phyloP scores from a whole-genome alignment of 169 alveolate species.

The Sarcocystis neurona region DNA sequence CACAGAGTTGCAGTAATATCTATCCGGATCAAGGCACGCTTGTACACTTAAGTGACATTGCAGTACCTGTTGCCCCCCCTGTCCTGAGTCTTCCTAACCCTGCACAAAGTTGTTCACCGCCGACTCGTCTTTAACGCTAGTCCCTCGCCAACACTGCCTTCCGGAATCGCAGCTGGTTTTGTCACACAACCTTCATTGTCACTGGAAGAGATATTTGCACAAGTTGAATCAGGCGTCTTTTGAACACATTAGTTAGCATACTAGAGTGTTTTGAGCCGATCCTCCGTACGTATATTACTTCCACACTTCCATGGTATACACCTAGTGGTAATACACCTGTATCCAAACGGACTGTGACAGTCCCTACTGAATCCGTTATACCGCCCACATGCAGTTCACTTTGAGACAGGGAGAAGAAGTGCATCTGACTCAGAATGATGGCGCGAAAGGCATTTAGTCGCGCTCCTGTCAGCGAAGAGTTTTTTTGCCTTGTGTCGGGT shows the following conservation, averaged over 20 bases:
- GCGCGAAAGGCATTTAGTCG: conserved; percentile 57
- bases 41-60: too few relatives aligned
- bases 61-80: too few relatives aligned
- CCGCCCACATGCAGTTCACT: conserved; percentile 17
- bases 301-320: conserved; percentile 28
- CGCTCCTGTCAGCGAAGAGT: conserved; percentile 27
- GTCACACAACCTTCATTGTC: not conserved
- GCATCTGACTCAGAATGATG: conserved; percentile 13
- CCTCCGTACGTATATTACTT: conserved; percentile 24
- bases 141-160: too few relatives aligned
- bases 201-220: conserved; percentile 18
- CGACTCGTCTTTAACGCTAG: too few relatives aligned
- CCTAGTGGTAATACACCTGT: conserved; percentile 15
- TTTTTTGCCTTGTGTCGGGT: conserved; percentile 20
- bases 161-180: too few relatives aligned
- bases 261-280: not conserved
- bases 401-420: conserved; percentile 40
- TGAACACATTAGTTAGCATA: not conserved
- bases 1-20: too few relatives aligned
- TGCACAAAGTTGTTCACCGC: too few relatives aligned
- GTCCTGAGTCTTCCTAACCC: too few relatives aligned
- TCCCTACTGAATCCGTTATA: not conserved
- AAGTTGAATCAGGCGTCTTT: not conserved
- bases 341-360: not conserved
- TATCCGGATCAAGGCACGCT: too few relatives aligned